Evolutionary conservation across 2,329 filamentous ascomycete genomes (phyloP).

Genomic region (Verruconis gallopava): DNA sequence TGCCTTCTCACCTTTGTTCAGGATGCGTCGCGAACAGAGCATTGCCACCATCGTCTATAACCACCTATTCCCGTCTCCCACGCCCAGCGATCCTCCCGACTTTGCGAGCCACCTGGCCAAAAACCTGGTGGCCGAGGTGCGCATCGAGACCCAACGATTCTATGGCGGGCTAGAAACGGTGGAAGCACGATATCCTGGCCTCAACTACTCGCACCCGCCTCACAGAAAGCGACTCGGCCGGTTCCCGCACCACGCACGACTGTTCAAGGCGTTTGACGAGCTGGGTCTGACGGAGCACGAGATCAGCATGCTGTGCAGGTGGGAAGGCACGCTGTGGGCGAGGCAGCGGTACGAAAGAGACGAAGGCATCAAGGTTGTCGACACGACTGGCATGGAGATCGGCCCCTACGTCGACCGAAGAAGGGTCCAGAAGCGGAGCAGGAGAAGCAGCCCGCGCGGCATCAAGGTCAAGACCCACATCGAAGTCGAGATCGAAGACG

Average conservation of each 20-base stretch:
- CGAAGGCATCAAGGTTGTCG: conserved; percentile 54
- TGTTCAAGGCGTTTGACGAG: conserved; percentile 63
- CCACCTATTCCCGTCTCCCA: conserved; percentile 57
- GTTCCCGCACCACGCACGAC: conserved; percentile 61
- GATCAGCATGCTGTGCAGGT: conserved; percentile 60
- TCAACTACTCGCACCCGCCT: conserved; percentile 61
- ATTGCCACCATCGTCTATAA: conserved; percentile 8
- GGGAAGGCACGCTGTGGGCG: conserved; percentile 75
- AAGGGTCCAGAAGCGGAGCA: conserved; percentile 7
- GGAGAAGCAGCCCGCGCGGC: conserved; percentile 11
- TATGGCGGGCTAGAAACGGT: conserved; percentile 68
- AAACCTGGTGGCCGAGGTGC: conserved; percentile 62
- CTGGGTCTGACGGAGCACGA: conserved; percentile 56
- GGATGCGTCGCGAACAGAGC: conserved; percentile 9
- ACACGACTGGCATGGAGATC: conserved; percentile 60
- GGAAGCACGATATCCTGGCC: conserved; percentile 68
- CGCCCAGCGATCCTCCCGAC: conserved; percentile 53
- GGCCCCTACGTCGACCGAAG: conserved; percentile 41
- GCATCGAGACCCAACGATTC: conserved; percentile 64
- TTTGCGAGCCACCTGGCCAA: conserved; percentile 59
- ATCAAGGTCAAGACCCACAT: conserved; percentile 32
- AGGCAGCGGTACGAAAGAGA: conserved; percentile 69
- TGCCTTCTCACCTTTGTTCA: too few relatives aligned
- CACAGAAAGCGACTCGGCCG: conserved; percentile 67
- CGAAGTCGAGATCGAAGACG: conserved; percentile 25